Evolutionary conservation across 2,329 filamentous ascomycete species (phyloP).

Genomic region (Talaromyces sp.): DNA sequence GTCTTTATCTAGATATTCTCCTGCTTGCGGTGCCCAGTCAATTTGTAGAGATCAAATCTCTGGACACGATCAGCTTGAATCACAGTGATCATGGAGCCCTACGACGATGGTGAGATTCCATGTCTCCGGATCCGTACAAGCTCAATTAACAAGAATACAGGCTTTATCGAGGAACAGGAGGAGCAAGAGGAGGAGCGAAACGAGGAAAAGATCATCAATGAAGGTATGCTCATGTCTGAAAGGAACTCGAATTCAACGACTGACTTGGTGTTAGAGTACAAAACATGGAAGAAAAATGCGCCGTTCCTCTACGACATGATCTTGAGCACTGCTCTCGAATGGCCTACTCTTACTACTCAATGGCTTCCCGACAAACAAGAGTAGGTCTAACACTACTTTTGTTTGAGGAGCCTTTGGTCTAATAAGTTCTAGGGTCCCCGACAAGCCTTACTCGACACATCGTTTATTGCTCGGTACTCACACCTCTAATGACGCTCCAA

Average conservation of each 20-base stretch:
- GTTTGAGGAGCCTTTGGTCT: not conserved
- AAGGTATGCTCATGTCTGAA: constrained; percentile 52
- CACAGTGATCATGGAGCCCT: constrained; percentile 31
- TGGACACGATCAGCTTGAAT: not conserved
- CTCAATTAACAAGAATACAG: constrained; percentile 22
- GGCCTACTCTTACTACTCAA: constrained; percentile 95
- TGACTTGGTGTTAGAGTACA: constrained; percentile 67
- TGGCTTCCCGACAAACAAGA: constrained; percentile 96
- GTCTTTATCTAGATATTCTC: not conserved
- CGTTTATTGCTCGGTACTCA: constrained; percentile 91
- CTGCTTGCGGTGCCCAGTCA: too few relatives aligned
- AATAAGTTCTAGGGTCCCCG: constrained; percentile 56
- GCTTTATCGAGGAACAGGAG: constrained; percentile 38
- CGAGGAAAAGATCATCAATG: constrained; percentile 88
- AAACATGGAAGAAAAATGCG: constrained; percentile 99
- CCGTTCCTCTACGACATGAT: constrained; percentile 99
- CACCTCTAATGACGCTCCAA: constrained; percentile 77
- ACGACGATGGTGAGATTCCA: constrained; percentile 31
- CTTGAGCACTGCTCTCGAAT: constrained; percentile 87
- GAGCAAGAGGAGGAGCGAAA: constrained; percentile 67
- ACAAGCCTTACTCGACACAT: constrained; percentile 82
- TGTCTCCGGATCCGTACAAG: not conserved
- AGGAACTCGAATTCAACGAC: not conserved
- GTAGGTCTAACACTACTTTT: constrained; percentile 36
- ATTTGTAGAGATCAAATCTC: not conserved